Conservation (phyloP, 2,329 filamentous ascomycete genomes). For the Graphilbum fragrans region DNA sequence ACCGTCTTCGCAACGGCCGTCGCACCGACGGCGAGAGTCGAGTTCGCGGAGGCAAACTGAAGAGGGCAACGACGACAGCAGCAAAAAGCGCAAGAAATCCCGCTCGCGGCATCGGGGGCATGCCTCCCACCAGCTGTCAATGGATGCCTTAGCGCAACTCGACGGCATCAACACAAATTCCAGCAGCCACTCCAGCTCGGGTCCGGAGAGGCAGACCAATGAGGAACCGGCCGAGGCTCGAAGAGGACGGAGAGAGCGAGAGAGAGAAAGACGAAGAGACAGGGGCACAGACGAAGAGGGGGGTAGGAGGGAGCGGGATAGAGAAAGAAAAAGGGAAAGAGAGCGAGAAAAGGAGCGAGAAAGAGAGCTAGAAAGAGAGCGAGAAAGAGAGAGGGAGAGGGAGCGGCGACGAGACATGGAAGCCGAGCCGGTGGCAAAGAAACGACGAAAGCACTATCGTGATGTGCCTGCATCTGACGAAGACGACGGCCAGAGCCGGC, state of each 20-base stretch:
- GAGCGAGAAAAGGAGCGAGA: constrained; percentile 3
- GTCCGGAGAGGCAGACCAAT: too few relatives aligned
- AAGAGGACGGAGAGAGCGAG: constrained; percentile 1
- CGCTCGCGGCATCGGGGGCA: constrained; percentile 4
- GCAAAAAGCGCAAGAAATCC: constrained; percentile 11
- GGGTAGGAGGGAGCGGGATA: constrained; percentile 1
- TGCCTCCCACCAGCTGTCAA: constrained; percentile 13
- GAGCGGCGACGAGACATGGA: constrained; percentile 1
- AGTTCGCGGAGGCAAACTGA: constrained; percentile 11
- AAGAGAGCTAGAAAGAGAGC: constrained; percentile 3
- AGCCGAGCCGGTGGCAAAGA: neutral
- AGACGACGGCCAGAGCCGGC: neutral
- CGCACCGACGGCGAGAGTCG: constrained; percentile 2
- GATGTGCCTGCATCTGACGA: neutral
- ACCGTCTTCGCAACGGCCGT: constrained; percentile 4
- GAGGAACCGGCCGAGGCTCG: too few relatives aligned
- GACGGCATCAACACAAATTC: too few relatives aligned
- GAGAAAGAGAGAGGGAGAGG: constrained; percentile 3
- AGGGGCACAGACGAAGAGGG: constrained; percentile 5
- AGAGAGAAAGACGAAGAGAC: constrained; percentile 3
- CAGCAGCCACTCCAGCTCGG: neutral
- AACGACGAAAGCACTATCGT: neutral
- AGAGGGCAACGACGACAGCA: too few relatives aligned
- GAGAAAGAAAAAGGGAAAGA: constrained; percentile 2
- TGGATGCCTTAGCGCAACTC: constrained; percentile 15